phyloP scores from a whole-genome alignment of 331 rosid species.

The Ulmus americana region DNA sequence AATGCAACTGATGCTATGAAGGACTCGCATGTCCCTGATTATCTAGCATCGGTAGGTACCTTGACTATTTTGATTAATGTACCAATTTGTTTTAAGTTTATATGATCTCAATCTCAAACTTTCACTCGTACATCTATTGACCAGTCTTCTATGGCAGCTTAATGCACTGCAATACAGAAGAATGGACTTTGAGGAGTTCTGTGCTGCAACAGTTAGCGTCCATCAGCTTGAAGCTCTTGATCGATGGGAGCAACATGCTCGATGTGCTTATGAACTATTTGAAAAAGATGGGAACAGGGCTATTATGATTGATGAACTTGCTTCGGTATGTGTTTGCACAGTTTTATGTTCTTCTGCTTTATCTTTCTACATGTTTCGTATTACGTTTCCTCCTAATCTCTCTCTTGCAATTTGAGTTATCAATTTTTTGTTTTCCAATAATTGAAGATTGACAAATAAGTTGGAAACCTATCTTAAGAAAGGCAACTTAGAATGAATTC shows the following conservation, averaged over 20 bases:
- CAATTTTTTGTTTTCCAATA: not conserved
- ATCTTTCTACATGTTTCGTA: not conserved
- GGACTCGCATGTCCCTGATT: constrained; percentile 69
- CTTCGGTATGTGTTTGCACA: constrained; percentile 55
- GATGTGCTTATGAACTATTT: constrained; percentile 81
- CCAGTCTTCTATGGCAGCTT: constrained; percentile 48
- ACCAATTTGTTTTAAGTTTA: not conserved
- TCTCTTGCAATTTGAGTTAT: not conserved
- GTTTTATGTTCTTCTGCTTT: not conserved
- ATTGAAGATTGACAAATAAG: not conserved
- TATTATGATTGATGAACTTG: constrained; percentile 82
- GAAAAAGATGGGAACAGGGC: constrained; percentile 88
- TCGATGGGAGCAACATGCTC: constrained; percentile 94
- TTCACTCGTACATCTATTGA: constrained; percentile 5
- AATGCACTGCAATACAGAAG: constrained; percentile 78
- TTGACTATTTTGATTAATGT: constrained; percentile 5
- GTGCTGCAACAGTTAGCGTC: constrained; percentile 79
- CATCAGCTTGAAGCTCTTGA: constrained; percentile 87
- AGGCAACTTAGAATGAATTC: not conserved
- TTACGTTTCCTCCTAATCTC: not conserved
- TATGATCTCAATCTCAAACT: not conserved
- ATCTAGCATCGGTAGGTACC: constrained; percentile 62
- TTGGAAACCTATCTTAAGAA: not conserved
- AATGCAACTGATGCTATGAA: constrained; percentile 86
- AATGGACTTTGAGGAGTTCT: constrained; percentile 92